Evolutionary conservation across 495 filamentous ascomycete genomes (phyloP).

Genomic region (Hyaloscypha bicolor): DNA sequence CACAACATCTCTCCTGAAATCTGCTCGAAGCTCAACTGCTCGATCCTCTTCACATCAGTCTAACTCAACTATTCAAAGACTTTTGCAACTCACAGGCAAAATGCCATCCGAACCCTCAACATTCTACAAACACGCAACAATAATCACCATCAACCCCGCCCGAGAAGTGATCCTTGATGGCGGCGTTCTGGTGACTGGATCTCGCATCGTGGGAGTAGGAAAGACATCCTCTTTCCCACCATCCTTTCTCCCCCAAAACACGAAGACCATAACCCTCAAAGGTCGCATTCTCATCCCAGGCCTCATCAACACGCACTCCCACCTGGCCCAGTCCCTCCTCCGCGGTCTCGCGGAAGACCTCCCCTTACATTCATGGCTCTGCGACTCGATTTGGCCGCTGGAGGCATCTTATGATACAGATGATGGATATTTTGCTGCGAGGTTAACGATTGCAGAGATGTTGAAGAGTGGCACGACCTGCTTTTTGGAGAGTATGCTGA

Average conservation of each 20-base stretch:
- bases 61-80: not conserved
- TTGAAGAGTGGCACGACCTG: conserved; percentile 29
- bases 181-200: conserved; percentile 21
- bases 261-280: conserved; percentile 18
- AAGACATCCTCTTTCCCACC: conserved; percentile 15
- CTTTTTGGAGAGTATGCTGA: conserved; percentile 32
- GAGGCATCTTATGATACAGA: conserved; percentile 26
- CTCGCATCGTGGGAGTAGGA: conserved; percentile 20
- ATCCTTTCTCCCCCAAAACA: conserved; percentile 17
- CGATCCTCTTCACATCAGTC: not conserved
- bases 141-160: conserved; percentile 27
- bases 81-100: not conserved
- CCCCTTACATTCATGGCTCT: conserved; percentile 29
- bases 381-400: conserved; percentile 29
- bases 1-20: not conserved
- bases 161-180: conserved; percentile 31
- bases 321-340: conserved; percentile 30
- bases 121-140: conserved; percentile 29
- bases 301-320: conserved; percentile 31
- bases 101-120: conserved; percentile 25
- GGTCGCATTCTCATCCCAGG: conserved; percentile 28
- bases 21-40: not conserved
- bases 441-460: conserved; percentile 31
- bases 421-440: conserved; percentile 29
- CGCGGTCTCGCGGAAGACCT: conserved; percentile 28